Evolutionary conservation across 805 yeast genomes (phyloP).

Genomic region (Suhomyces xylopsoci): DNA sequence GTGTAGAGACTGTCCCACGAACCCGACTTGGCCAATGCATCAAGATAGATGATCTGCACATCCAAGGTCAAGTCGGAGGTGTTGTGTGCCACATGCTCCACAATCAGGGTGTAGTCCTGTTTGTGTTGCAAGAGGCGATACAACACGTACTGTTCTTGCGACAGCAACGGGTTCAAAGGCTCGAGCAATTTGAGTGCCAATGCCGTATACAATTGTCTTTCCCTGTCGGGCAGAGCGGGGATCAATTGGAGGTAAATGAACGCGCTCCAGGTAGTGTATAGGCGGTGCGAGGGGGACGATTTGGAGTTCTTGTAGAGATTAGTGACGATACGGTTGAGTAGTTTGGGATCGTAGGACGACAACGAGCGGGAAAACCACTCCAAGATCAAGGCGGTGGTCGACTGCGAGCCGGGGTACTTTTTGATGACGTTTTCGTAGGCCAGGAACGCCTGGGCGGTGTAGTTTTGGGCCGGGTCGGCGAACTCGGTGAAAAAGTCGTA

Average conservation of each 20-base stretch:
- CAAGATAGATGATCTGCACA: slow-evolving; percentile 52
- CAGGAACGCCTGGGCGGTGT: slow-evolving; percentile 36
- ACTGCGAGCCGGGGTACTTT: slow-evolving; percentile 44
- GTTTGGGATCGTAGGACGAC: slow-evolving; percentile 44
- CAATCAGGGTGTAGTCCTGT: slow-evolving; percentile 32
- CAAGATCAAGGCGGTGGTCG: slow-evolving; percentile 42
- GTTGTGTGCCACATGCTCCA: slow-evolving; percentile 27
- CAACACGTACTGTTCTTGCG: slow-evolving; percentile 66
- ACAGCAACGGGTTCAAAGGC: slow-evolving; percentile 49
- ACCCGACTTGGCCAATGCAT: slow-evolving; percentile 40
- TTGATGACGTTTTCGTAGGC: slow-evolving; percentile 58
- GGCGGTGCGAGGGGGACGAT: slow-evolving; percentile 15
- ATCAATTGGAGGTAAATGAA: slow-evolving; percentile 48
- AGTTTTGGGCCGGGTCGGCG: slow-evolving; percentile 11
- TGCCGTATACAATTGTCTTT: slow-evolving; percentile 51
- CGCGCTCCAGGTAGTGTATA: slow-evolving; percentile 53
- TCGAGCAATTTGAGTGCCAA: slow-evolving; percentile 60
- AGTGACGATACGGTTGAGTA: slow-evolving; percentile 53
- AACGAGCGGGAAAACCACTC: slow-evolving; percentile 60
- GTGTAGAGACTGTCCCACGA: slow-evolving; percentile 45
- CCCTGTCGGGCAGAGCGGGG: slow-evolving; percentile 37
- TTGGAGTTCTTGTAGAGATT: slow-evolving; percentile 30
- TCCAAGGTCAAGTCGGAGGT: slow-evolving; percentile 54
- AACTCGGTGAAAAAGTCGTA: slow-evolving; percentile 37
- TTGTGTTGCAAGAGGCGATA: slow-evolving; percentile 46